Evolutionary conservation across 805 yeast genomes (phyloP).

Genomic region (Candida suzukii): DNA sequence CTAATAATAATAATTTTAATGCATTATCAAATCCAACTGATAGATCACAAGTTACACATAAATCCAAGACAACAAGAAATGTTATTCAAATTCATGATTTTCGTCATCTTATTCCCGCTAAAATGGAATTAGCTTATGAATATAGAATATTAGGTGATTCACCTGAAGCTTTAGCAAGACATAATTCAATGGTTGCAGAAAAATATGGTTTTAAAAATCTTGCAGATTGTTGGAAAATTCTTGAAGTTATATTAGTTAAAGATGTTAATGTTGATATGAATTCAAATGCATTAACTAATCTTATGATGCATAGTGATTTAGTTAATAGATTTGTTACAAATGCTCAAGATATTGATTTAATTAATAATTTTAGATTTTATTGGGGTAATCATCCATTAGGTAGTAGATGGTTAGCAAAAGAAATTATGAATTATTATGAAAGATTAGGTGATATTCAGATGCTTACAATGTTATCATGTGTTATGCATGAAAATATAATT

Average conservation of each 20-base stretch:
- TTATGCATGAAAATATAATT: constrained; percentile 41
- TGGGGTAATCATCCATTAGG: constrained; percentile 88
- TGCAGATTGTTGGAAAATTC: constrained; percentile 68
- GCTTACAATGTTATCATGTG: constrained; percentile 83
- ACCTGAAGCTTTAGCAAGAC: constrained; percentile 57
- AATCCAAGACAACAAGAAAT: constrained; percentile 31
- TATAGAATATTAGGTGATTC: constrained; percentile 57
- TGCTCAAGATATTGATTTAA: constrained; percentile 5
- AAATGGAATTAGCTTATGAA: constrained; percentile 60
- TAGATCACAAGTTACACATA: constrained; percentile 20
- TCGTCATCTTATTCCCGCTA: constrained; percentile 65
- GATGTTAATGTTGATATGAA: constrained; percentile 25
- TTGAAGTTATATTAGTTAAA: constrained; percentile 40
- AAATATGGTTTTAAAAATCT: constrained; percentile 54
- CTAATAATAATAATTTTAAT: too few relatives aligned
- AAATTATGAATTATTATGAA: constrained; percentile 60
- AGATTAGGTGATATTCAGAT: constrained; percentile 66
- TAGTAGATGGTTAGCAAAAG: constrained; percentile 53
- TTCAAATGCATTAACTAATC: constrained; percentile 3
- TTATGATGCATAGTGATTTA: constrained; percentile 8
- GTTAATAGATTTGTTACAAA: constrained; percentile 10
- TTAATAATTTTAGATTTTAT: constrained; percentile 29
- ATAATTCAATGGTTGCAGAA: constrained; percentile 67
- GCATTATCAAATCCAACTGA: constrained; percentile 32
- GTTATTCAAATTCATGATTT: constrained; percentile 61